Base-by-base conservation (phyloP, 2,329 filamentous ascomycete genomes). In the Coleophoma cylindrospora region DNA sequence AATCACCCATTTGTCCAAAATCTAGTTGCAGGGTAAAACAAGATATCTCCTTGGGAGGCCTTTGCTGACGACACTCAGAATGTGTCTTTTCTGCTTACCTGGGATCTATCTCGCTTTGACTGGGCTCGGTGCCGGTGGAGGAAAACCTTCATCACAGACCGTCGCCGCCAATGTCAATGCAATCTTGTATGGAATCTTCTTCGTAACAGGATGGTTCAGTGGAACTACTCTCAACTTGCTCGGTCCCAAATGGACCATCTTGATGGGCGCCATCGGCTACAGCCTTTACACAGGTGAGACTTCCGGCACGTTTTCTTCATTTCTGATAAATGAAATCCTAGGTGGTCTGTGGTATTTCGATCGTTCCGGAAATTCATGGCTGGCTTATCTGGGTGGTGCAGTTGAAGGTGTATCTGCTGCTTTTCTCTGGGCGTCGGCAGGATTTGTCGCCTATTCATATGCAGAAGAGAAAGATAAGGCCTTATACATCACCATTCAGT, bases 81-180 rank as follows among this genome's bases (percentile, higher is more conserved):
- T 14, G 17, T 41, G 51, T 5, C 52, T 54, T 36, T 51, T 54
- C 52, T 54, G 48, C 33, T 40, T 45, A n/a, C 47, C 49, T 19
- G 49, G 54, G n/a, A 48, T 55, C 34, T 55, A 52, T 15, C 45
- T 52, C n/a, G 54, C 54, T 17, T 34, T 55, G 13, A 45, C 48
- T 40, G 54, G 52, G 8, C 49, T 56, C 17, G 52, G 52, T n/a
- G 52, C 52, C 9, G 54, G 54, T 15, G 54, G 52, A 11, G 46
- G 54, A 17, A 55, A 56, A 40, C 52, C 49, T 17, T 43, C 41
- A n/a, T 56, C 54, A 40, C 22, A 48, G 19, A 21, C n/a, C 32
- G 33, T 40, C 19, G 41, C 48, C 14, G 43, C 43, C 15, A 50
- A 27, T 34, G 32, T 33, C 27, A 50, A 50, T 34, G 22, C 32